Percentiles rank a stretch among this genome's conserved stretches.
Conservation (phyloP, 345 rosid species). For the Citrus hindsii region DNA sequence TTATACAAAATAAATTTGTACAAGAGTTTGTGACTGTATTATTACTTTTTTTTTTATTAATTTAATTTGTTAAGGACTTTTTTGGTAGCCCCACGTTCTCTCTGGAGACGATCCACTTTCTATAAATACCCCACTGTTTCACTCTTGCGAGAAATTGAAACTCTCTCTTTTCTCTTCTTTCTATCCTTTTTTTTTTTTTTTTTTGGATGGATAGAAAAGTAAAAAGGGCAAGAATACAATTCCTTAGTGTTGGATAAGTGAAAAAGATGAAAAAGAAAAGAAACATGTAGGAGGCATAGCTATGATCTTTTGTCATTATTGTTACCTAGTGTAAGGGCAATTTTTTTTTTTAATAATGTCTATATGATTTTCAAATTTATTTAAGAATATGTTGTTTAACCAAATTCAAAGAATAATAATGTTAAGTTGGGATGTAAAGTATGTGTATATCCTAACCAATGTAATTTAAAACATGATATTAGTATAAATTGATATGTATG, state of each 20-base stretch:
- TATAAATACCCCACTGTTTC: background rate
- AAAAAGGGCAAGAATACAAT: background rate
- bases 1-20: no score
- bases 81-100: background rate
- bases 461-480: no score
- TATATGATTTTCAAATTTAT: no score
- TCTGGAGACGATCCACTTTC: background rate
- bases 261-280: background rate
- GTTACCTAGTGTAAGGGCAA: background rate
- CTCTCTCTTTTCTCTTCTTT: background rate
- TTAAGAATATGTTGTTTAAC: no score
- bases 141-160: background rate
- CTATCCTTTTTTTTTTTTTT: background rate
- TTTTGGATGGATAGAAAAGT: background rate
- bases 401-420: no score
- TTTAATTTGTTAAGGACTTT: background rate
- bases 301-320: background rate
- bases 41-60: background rate
- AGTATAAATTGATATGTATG: no score
- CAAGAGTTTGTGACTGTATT: no score
- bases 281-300: background rate
- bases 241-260: background rate
- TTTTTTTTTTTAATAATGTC: no score
- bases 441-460: no score
- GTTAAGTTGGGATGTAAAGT: no score